phyloP scores from a whole-genome alignment of 441 rosid genomes.

The Populus hybrid region DNA sequence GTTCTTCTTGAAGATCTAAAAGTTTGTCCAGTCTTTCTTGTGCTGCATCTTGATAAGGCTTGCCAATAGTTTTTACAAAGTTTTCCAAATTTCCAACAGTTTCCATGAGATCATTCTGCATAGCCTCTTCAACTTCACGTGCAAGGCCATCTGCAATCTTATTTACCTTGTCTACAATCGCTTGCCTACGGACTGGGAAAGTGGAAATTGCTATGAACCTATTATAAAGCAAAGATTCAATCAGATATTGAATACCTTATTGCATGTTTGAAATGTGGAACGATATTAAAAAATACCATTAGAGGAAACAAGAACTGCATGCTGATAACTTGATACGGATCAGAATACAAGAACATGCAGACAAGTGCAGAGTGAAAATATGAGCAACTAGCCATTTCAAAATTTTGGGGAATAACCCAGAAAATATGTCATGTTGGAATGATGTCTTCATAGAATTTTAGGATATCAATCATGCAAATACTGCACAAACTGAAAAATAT shows the following conservation, averaged over 20 bases:
- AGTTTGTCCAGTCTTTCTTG: slow-evolving; percentile 57
- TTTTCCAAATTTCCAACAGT: slow-evolving; percentile 45
- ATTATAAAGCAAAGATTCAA: slow-evolving; percentile 16
- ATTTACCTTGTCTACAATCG: slow-evolving; percentile 60
- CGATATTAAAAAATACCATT: background rate
- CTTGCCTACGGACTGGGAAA: slow-evolving; percentile 70
- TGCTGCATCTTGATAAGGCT: slow-evolving; percentile 78
- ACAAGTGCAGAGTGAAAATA: background rate
- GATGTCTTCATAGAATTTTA: background rate
- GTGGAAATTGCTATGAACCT: slow-evolving; percentile 76
- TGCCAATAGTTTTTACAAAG: slow-evolving; percentile 53
- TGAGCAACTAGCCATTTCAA: background rate
- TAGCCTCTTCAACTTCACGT: slow-evolving; percentile 75
- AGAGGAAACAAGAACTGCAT: background rate
- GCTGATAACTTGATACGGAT: background rate
- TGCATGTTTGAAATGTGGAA: background rate
- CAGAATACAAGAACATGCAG: background rate
- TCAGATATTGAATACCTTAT: background rate
- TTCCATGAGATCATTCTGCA: slow-evolving; percentile 76
- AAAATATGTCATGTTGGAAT: background rate
- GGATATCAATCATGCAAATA: background rate
- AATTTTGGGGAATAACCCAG: background rate
- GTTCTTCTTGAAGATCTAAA: slow-evolving; percentile 44
- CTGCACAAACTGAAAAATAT: background rate
- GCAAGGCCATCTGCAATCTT: slow-evolving; percentile 64